phyloP scores from a whole-genome alignment of 352 stramenopile species.

The Globisporangium apiculatum region DNA sequence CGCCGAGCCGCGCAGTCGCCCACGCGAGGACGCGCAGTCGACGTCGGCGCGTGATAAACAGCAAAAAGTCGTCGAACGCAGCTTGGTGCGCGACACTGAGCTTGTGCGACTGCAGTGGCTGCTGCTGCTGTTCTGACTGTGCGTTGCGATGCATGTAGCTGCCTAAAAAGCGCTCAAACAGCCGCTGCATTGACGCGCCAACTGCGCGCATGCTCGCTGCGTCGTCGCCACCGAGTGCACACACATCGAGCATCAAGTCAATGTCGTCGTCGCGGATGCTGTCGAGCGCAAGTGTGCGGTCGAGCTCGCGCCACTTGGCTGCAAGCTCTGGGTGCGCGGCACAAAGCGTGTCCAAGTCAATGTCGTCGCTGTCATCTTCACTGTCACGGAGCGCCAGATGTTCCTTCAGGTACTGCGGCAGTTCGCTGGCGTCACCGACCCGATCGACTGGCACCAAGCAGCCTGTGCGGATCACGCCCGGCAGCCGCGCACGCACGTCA shows the following conservation, averaged over 20 bases:
- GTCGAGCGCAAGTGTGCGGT: constrained; percentile 15
- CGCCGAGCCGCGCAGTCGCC: constrained; percentile 30
- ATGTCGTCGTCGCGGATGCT: constrained; percentile 29
- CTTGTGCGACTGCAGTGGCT: constrained; percentile 10
- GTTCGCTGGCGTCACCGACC: constrained; percentile 10
- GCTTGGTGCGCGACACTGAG: constrained; percentile 18
- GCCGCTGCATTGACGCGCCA: constrained; percentile 16
- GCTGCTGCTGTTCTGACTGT: constrained; percentile 1
- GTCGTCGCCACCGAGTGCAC: constrained; percentile 5
- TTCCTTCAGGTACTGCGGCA: constrained; percentile 23
- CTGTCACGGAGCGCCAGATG: constrained; percentile 14
- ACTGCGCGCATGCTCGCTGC: constrained; percentile 7
- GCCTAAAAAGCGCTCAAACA: constrained; percentile 26
- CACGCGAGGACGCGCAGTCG: constrained; percentile 38
- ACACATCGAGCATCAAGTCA: constrained; percentile 37
- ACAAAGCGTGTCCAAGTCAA: constrained; percentile 20
- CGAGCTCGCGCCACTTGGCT: constrained; percentile 26
- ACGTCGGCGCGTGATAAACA: constrained; percentile 51
- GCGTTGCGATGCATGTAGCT: background rate
- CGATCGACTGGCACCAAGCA: constrained; percentile 24
- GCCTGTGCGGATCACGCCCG: constrained; percentile 39
- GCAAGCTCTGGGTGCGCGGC: constrained; percentile 22
- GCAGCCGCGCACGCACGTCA: constrained; percentile 38
- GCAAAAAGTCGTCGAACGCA: constrained; percentile 52
- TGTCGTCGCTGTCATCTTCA: constrained; percentile 16